Conservation (phyloP, 202 grass and related monocot genomes). For the Setaria viridis region DNA sequence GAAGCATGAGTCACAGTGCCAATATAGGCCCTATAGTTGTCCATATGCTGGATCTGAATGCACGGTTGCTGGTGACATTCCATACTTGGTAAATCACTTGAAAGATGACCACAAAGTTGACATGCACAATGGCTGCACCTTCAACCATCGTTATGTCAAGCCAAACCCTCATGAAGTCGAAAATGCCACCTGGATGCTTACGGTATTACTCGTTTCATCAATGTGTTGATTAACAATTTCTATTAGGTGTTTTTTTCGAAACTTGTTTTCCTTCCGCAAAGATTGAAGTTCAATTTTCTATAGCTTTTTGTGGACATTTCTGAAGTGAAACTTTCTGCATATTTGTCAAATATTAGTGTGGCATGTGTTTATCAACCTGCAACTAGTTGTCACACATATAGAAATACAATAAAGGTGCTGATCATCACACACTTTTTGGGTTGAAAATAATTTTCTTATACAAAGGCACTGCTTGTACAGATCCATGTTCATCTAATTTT, state of each 20-base stretch:
- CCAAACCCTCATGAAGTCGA: slow-evolving; percentile 98
- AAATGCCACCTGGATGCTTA: slow-evolving; percentile 99
- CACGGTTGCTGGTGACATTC: slow-evolving; percentile 86
- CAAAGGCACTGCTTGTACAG: neutral
- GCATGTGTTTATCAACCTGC: slow-evolving; percentile 10
- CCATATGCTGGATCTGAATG: slow-evolving; percentile 98
- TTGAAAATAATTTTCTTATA: neutral
- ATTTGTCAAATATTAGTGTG: slow-evolving; percentile 4
- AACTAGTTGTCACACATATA: neutral
- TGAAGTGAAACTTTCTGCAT: neutral
- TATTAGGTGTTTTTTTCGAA: neutral
- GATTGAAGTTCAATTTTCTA: neutral
- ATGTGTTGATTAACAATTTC: slow-evolving; percentile 11
- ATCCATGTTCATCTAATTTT: slow-evolving; percentile 32
- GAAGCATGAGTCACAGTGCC: slow-evolving; percentile 95
- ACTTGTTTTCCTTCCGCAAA: neutral
- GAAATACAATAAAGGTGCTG: neutral
- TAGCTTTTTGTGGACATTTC: neutral
- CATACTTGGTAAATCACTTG: slow-evolving; percentile 88
- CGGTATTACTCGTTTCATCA: slow-evolving; percentile 52
- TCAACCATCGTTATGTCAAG: slow-evolving; percentile 98
- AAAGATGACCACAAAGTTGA: slow-evolving; percentile 99
- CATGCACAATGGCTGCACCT: slow-evolving; percentile 93
- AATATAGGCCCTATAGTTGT: slow-evolving; percentile 88
- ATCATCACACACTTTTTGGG: slow-evolving; percentile 9